phyloP scores from a whole-genome alignment of 1,284 basidiomycete genomes.

The Taiwanofungus camphoratus region DNA sequence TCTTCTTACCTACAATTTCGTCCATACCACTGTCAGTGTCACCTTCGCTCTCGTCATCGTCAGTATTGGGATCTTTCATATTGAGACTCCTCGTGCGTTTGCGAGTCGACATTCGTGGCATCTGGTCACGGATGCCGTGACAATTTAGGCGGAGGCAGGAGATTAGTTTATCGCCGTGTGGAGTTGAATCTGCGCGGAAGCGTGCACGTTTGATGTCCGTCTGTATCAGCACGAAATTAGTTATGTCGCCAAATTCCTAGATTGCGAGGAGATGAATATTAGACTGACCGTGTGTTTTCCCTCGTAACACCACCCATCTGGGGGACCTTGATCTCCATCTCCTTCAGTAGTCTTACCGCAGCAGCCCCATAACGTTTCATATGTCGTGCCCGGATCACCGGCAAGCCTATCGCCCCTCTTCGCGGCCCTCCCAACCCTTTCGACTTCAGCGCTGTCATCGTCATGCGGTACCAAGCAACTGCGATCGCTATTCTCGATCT shows the following conservation, averaged over 20 bases:
- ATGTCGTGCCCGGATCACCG: constrained; percentile 28
- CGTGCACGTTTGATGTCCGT: constrained; percentile 68
- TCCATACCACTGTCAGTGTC: constrained; percentile 29
- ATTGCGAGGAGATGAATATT: background rate
- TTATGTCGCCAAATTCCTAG: too few species aligned
- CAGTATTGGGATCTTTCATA: constrained; percentile 23
- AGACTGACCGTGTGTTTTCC: constrained; percentile 65
- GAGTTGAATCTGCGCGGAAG: constrained; percentile 69
- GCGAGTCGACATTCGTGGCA: constrained; percentile 26
- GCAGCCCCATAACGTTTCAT: constrained; percentile 61
- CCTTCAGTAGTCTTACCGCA: constrained; percentile 66
- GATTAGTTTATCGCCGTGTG: constrained; percentile 58
- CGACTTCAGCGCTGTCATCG: constrained; percentile 49
- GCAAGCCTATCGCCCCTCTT: constrained; percentile 19
- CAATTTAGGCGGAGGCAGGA: constrained; percentile 55
- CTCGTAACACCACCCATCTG: constrained; percentile 80
- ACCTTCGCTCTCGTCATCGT: constrained; percentile 27
- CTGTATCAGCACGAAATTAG: constrained; percentile 31
- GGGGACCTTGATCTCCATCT: constrained; percentile 72
- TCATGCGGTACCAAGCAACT: constrained; percentile 45
- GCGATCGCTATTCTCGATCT: constrained; percentile 33
- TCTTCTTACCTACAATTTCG: constrained; percentile 25
- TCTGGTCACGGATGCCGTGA: constrained; percentile 33
- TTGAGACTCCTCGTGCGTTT: constrained; percentile 23
- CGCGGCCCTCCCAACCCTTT: constrained; percentile 31